A percentile compares a stretch with the other conserved stretches of the same genome.
Conservation (phyloP, 2,329 filamentous ascomycete genomes). For the Aspergillus spinulosporus region DNA sequence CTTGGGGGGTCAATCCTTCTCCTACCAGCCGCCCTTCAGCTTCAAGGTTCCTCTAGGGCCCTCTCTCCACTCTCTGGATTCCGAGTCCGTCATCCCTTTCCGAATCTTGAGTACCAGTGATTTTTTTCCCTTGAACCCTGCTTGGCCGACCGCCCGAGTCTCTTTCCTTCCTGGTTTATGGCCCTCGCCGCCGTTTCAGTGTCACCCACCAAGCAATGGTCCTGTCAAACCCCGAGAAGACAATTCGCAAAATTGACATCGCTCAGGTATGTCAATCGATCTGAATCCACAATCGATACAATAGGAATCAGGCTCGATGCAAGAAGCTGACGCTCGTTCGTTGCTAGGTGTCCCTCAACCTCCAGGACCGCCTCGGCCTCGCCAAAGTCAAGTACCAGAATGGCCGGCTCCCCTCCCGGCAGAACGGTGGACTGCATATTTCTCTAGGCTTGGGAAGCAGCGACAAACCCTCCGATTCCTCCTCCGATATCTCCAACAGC, state of each 20-base stretch:
- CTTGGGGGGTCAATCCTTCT: slow-evolving; percentile 9
- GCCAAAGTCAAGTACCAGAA: slow-evolving; percentile 97
- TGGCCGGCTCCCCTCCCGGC: slow-evolving; percentile 89
- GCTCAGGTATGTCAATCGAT: slow-evolving; percentile 36
- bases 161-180: slow-evolving; percentile 14
- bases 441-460: slow-evolving; percentile 51
- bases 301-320: not conserved
- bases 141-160: not conserved
- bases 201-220: slow-evolving; percentile 31
- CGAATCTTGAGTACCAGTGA: not conserved
- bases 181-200: slow-evolving; percentile 20
- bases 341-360: slow-evolving; percentile 79
- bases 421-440: slow-evolving; percentile 69
- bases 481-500: slow-evolving; percentile 73
- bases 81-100: not conserved
- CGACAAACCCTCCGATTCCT: slow-evolving; percentile 82
- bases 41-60: not conserved
- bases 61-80: slow-evolving; percentile 2
- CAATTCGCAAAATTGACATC: slow-evolving; percentile 45
- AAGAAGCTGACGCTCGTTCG: slow-evolving; percentile 20
- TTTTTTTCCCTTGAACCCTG: not conserved
- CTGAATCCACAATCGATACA: not conserved
- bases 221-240: slow-evolving; percentile 37
- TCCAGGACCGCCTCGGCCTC: slow-evolving; percentile 91
- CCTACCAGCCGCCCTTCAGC: slow-evolving; percentile 16